Evolutionary conservation across 345 rosid genomes (phyloP).

Genomic region (Gossypium raimondii): DNA sequence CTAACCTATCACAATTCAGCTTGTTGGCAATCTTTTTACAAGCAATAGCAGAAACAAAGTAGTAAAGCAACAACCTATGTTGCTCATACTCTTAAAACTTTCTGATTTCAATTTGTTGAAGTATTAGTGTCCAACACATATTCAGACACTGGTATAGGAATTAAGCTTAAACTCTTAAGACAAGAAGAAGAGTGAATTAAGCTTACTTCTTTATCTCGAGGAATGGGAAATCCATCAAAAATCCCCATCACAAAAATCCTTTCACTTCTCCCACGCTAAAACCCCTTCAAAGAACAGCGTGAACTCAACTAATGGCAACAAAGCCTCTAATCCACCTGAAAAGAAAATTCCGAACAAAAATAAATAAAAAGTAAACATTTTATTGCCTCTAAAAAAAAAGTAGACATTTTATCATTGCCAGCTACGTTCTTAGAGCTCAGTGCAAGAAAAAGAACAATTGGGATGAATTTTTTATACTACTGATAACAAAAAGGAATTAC

Average conservation of each 20-base stretch:
- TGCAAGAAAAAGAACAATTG: neutral
- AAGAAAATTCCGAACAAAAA: neutral
- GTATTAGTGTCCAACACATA: neutral
- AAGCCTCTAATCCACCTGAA: conserved; percentile 16
- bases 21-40: neutral
- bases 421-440: neutral
- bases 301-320: conserved; percentile 18
- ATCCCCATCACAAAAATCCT: conserved; percentile 53
- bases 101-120: neutral
- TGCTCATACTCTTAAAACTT: neutral
- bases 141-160: neutral
- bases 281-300: neutral
- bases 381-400: neutral
- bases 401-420: neutral
- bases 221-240: conserved; percentile 89
- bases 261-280: conserved; percentile 11
- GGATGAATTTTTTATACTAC: neutral
- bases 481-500: neutral
- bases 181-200: conserved; percentile 13
- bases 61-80: neutral
- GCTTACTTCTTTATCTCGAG: conserved; percentile 78
- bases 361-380: neutral
- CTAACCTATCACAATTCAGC: neutral
- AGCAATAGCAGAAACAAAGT: neutral
- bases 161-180: neutral